Base-by-base conservation (phyloP, 2,329 filamentous ascomycete genomes). In the Sporothrix dimorphospora region DNA sequence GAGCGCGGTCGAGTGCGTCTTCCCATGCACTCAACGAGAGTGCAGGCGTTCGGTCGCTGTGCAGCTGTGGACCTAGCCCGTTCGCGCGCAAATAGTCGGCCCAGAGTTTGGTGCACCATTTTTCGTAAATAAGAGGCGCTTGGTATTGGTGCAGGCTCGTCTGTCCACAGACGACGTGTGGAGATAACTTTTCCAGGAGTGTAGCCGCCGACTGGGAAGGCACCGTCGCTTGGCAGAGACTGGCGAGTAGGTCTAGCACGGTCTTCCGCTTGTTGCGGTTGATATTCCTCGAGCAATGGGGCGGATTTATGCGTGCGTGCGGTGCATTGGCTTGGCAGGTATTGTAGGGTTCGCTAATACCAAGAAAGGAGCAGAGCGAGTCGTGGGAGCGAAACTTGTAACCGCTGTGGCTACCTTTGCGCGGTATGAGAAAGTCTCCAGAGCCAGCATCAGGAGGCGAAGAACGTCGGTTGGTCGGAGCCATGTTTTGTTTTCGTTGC, bases 361-460 rank as follows among this genome's bases (percentile, higher is more conserved):
- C 53, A 30, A 30, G 53, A 57, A 57, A 57, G 53, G 24, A 57
- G 53, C 53, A 57, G 53, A 57, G 53, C 53, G 24, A 57, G 53
- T 57, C 53, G 24, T 57, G 53, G 53, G 53, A 57, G 53, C 53
- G 53, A 30, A 57, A 57, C 34, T 57, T 57, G 53, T 30, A 57
- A 34, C 53, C 21, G 53, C 53, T 57, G 53, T 57, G 53, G 24
- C 53, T 30, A 30, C 53, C 21, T 16, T 30, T 30, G 53, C 53
- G 21, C 53, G 21, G 53, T 30, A 30, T 24, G 27, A 57, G 53
- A 57, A 57, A 57, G 24, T 57, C 53, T 24, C 53, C 53, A 11
- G 21, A 57, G 53, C 53, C 53, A 30, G 53, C 53, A 57, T 57
- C 27, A 27, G 53, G 53, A 57, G 53, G 53, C 53, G 21, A 30